Evolutionary conservation across 768 basidiomycete genomes (phyloP).

Genomic region (Rhodotorula toruloides): DNA sequence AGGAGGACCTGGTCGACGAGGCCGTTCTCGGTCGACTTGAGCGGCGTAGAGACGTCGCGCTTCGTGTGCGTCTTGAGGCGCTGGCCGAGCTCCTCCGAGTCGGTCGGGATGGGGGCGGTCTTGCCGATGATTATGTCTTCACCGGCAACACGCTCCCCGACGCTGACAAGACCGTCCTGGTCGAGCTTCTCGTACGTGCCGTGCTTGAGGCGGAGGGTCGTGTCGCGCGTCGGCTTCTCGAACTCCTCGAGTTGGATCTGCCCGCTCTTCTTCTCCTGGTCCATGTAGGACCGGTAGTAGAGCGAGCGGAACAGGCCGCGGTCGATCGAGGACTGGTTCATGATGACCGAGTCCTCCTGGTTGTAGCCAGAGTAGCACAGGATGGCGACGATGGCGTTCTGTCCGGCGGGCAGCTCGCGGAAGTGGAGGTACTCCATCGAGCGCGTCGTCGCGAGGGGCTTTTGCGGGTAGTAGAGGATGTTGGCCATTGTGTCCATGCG

Average conservation of each 20-base stretch:
- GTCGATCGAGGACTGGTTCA: conserved; percentile 99
- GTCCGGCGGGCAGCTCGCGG: conserved; percentile 93
- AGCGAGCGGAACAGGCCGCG: conserved; percentile 97
- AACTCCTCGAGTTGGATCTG: conserved; percentile 89
- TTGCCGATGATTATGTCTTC: conserved; percentile 99
- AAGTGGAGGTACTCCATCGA: conserved; percentile 99
- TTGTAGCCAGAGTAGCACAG: conserved; percentile 99
- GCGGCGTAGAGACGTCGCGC: conserved; percentile 91
- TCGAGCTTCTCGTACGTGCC: conserved; percentile 98
- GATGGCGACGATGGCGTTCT: conserved; percentile 97
- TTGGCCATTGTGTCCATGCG: conserved; percentile 99
- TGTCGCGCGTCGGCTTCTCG: conserved; percentile 88
- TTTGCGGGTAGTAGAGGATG: conserved; percentile 97
- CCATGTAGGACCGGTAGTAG: conserved; percentile 98
- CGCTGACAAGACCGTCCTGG: conserved; percentile 89
- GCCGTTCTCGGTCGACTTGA: conserved; percentile 96
- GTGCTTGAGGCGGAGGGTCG: conserved; percentile 92
- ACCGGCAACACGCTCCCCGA: conserved; percentile 87
- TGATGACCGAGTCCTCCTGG: conserved; percentile 99
- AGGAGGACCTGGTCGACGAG: conserved; percentile 96
- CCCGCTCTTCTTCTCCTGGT: conserved; percentile 94
- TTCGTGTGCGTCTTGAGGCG: conserved; percentile 87
- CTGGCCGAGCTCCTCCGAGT: conserved; percentile 95
- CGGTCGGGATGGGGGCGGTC: conserved; percentile 92
- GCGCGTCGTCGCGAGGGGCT: conserved; percentile 94